Evolutionary conservation across 441 rosid genomes (phyloP).

Genomic region (Euphorbia corollata): DNA sequence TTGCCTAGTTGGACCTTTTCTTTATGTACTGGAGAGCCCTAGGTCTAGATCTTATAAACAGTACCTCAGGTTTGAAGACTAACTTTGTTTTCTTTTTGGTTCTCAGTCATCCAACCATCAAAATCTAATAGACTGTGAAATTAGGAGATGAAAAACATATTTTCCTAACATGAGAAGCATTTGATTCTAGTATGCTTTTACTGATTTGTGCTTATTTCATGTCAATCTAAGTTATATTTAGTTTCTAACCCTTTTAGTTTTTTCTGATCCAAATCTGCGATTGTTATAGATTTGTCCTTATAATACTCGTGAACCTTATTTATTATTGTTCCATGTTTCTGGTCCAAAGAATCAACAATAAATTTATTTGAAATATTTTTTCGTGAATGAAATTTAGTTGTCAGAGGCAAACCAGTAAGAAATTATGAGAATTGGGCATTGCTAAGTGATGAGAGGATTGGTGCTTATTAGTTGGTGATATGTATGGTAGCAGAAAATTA

Average conservation of each 20-base stretch:
- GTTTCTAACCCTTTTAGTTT: not conserved
- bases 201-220: not conserved
- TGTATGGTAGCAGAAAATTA: not conserved
- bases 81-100: conserved; percentile 21
- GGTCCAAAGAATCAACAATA: no score
- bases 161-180: not conserved
- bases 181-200: not conserved
- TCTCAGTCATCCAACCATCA: not conserved
- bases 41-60: conserved; percentile 77
- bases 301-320: no score
- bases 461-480: not conserved
- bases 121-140: conserved; percentile 1
- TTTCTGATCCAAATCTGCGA: not conserved
- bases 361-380: not conserved
- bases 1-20: conserved; percentile 88
- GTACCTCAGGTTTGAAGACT: conserved; percentile 60
- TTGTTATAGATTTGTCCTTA: not conserved
- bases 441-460: not conserved
- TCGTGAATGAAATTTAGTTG: not conserved
- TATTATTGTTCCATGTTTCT: no score
- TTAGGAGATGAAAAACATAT: not conserved
- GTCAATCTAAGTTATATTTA: not conserved
- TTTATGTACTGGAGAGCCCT: conserved; percentile 72
- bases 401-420: not conserved
- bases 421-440: conserved; percentile 4